These are phyloP conservation scores for Ceratocystis eucalypticola DNA, from an alignment of 2,329 filamentous ascomycete genomes.

Conservation along the genomic window DNA sequence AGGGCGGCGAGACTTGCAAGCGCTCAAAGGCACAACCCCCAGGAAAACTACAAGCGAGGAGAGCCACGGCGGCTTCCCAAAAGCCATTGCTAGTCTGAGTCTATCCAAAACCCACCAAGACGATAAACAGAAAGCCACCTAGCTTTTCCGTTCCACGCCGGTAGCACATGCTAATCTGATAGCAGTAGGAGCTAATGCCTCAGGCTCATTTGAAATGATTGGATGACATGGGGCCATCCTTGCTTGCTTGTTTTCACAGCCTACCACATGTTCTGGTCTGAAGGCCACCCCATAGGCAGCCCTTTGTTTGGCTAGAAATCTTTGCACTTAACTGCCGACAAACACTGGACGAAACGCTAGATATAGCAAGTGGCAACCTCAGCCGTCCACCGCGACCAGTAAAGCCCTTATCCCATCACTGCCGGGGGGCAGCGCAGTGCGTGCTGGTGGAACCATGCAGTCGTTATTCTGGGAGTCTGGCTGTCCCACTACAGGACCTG, in stretches of 20 bases:
- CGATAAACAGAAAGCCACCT: too few relatives aligned
- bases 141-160: too few relatives aligned
- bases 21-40: too few relatives aligned
- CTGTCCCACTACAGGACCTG: not conserved
- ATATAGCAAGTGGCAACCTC: not conserved
- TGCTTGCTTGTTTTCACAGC: not conserved
- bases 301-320: not conserved
- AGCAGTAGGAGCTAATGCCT: not conserved
- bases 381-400: not conserved
- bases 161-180: too few relatives aligned
- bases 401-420: not conserved
- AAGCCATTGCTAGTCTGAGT: too few relatives aligned
- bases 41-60: too few relatives aligned
- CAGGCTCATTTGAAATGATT: not conserved
- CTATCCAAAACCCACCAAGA: too few relatives aligned
- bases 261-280: not conserved
- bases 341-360: constrained; percentile 1
- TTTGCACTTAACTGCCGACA: not conserved
- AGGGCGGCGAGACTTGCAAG: too few relatives aligned
- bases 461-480: not conserved
- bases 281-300: not conserved
- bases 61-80: too few relatives aligned
- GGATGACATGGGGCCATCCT: not conserved
- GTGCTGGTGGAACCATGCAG: not conserved
- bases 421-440: not conserved